These are phyloP conservation scores for Podospora appendiculata DNA, from an alignment of 495 filamentous ascomycete species.

Conservation along the genomic window DNA sequence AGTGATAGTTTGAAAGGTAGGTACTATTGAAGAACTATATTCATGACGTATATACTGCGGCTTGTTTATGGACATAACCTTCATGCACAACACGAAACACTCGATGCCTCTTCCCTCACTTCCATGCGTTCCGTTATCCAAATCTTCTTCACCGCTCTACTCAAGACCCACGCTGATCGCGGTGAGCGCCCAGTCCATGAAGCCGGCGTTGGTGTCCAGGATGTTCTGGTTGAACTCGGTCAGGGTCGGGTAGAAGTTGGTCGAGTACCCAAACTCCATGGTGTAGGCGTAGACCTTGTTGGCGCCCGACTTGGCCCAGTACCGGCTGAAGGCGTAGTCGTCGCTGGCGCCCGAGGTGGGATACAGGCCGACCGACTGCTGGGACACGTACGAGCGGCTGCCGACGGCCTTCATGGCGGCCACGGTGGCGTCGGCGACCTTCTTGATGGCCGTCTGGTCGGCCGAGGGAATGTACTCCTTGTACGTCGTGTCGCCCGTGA, in stretches of 20 bases:
- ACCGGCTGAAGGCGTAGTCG: slow-evolving; percentile 28
- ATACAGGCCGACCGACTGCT: slow-evolving; percentile 26
- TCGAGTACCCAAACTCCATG: slow-evolving; percentile 35
- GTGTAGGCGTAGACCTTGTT: slow-evolving; percentile 32
- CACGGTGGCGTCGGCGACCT: slow-evolving; percentile 16
- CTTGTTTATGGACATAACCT: no score
- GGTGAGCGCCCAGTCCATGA: slow-evolving; percentile 26
- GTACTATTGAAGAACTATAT: no score
- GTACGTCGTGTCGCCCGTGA: slow-evolving; percentile 24
- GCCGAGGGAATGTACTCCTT: slow-evolving; percentile 25
- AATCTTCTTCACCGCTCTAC: not conserved
- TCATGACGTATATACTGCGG: no score
- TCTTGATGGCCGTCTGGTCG: slow-evolving; percentile 16
- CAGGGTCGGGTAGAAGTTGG: slow-evolving; percentile 30
- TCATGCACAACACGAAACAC: no score
- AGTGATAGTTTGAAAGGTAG: no score
- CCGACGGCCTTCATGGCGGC: slow-evolving; percentile 22
- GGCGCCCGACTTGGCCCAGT: slow-evolving; percentile 15
- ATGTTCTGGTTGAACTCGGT: slow-evolving; percentile 27
- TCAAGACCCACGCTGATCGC: slow-evolving; percentile 7
- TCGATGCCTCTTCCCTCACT: no score
- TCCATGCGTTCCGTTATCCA: no score
- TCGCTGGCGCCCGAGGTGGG: slow-evolving; percentile 28
- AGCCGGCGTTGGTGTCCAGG: slow-evolving; percentile 28
- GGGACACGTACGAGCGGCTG: slow-evolving; percentile 18